Evolutionary conservation across 2,329 filamentous ascomycete genomes (phyloP).

Genomic region (Epicoccum nigrum): DNA sequence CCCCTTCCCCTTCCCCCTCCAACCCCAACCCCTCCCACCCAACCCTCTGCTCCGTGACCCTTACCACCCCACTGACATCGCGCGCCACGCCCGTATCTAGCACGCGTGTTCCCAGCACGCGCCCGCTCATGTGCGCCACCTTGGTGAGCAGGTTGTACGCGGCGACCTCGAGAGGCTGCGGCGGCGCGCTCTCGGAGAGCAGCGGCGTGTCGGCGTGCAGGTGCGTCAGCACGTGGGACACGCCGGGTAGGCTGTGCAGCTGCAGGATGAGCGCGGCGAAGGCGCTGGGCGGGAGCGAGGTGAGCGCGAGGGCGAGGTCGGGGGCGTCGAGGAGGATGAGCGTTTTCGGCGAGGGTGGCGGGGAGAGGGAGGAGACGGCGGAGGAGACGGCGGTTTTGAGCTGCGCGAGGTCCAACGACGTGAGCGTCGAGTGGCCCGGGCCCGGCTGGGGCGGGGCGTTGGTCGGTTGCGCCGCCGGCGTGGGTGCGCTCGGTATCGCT

Average conservation of each 20-base stretch:
- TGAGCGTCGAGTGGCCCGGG: constrained; percentile 30
- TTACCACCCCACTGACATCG: constrained; percentile 87
- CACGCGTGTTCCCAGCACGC: constrained; percentile 73
- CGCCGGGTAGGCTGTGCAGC: constrained; percentile 57
- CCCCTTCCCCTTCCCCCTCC: constrained; percentile 34
- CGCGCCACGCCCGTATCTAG: constrained; percentile 87
- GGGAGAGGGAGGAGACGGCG: constrained; percentile 32
- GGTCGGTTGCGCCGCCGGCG: not conserved
- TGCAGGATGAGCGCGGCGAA: constrained; percentile 37
- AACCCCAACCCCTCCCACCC: constrained; percentile 37
- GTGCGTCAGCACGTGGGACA: constrained; percentile 69
- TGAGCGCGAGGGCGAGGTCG: constrained; percentile 50
- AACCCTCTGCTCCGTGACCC: constrained; percentile 63
- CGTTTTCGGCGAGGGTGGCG: constrained; percentile 30
- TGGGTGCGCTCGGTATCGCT: not conserved
- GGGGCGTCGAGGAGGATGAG: constrained; percentile 55
- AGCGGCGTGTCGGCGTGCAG: constrained; percentile 76
- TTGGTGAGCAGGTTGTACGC: constrained; percentile 66
- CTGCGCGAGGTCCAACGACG: constrained; percentile 33
- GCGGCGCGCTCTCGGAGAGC: constrained; percentile 55
- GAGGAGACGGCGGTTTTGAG: constrained; percentile 32
- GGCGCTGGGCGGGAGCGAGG: constrained; percentile 27
- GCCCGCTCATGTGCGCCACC: constrained; percentile 75
- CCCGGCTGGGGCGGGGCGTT: not conserved
- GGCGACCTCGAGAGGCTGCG: constrained; percentile 43